These are phyloP conservation scores for Exserohilum rostratum DNA, from an alignment of 2,329 filamentous ascomycete genomes.

Conservation along the genomic window DNA sequence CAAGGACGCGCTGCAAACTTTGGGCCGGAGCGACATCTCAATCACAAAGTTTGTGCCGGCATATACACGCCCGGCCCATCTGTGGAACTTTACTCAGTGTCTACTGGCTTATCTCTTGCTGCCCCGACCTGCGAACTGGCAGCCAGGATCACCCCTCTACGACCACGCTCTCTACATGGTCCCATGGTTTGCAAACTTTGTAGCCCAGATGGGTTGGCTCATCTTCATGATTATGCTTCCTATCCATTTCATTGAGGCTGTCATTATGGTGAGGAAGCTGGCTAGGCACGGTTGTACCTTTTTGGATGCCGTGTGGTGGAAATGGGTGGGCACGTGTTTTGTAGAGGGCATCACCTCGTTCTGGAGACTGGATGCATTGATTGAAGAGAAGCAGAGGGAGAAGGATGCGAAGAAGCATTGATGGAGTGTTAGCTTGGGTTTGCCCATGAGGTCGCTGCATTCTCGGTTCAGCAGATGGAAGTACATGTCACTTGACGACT, in stretches of 20 bases:
- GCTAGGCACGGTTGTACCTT: conserved; percentile 59
- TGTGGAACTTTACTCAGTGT: conserved; percentile 59
- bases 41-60: conserved; percentile 61
- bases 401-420: conserved; percentile 46
- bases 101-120: conserved; percentile 39
- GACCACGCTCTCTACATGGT: conserved; percentile 53
- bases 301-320: conserved; percentile 58
- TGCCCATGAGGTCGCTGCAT: too few relatives aligned
- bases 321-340: conserved; percentile 59
- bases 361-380: conserved; percentile 44
- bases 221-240: conserved; percentile 65
- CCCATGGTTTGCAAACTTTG: conserved; percentile 64
- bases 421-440: background rate
- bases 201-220: conserved; percentile 63
- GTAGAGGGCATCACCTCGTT: conserved; percentile 61
- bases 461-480: too few relatives aligned
- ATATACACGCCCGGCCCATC: conserved; percentile 53
- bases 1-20: conserved; percentile 61
- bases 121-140: conserved; percentile 38
- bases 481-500: too few relatives aligned
- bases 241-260: conserved; percentile 71
- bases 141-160: conserved; percentile 42
- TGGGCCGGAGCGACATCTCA: conserved; percentile 65
- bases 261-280: conserved; percentile 56
- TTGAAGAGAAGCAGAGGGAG: conserved; percentile 36